phyloP scores from a whole-genome alignment of 306 rosid species.

The Cajanus cajan region DNA sequence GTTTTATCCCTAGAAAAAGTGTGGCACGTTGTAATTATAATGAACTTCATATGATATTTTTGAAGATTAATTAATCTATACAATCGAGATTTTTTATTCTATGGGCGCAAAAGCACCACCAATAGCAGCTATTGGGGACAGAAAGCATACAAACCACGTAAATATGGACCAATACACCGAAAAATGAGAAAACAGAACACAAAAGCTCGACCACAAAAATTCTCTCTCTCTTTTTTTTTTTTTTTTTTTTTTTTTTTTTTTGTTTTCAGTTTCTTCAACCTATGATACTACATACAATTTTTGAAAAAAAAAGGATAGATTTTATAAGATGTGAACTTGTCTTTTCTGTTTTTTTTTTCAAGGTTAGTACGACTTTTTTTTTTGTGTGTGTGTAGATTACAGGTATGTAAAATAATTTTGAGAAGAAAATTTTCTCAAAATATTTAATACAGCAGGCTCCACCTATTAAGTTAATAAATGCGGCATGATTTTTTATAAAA shows the following conservation, averaged over 20 bases:
- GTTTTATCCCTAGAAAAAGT: background rate
- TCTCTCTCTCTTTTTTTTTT: background rate
- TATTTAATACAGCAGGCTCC: too few species aligned
- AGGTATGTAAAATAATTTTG: too few species aligned
- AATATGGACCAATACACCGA: background rate
- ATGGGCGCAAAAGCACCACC: background rate
- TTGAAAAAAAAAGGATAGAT: background rate
- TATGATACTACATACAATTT: background rate
- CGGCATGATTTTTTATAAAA: too few species aligned
- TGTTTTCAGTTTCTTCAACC: background rate
- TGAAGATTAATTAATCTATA: background rate
- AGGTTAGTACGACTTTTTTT: background rate
- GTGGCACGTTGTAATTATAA: background rate
- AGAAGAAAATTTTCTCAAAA: too few species aligned
- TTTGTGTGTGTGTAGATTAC: too few species aligned
- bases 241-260: background rate
- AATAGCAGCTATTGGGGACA: background rate
- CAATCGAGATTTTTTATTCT: background rate
- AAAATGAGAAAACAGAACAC: background rate
- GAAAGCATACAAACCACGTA: background rate
- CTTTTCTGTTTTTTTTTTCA: background rate
- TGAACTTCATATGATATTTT: background rate
- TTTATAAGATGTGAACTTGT: background rate
- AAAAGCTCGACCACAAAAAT: background rate
- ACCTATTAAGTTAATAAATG: too few species aligned